Evolutionary conservation across 176 grass and related monocot genomes (phyloP).

Genomic region (Hsuehochloa calcarea): DNA sequence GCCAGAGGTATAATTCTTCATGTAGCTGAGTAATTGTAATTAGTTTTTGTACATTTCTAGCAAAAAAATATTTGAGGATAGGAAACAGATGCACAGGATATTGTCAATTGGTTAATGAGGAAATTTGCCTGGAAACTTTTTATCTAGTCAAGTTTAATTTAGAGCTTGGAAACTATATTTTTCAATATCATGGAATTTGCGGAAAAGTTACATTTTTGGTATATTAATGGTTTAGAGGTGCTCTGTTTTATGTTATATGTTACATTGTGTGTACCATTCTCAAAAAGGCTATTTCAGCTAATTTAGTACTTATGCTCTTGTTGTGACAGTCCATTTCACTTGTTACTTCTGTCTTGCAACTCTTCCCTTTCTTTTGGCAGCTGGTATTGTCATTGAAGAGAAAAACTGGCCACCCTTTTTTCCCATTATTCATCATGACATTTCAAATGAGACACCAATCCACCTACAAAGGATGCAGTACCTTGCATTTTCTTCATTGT

Average conservation of each 20-base stretch:
- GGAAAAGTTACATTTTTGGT: not conserved
- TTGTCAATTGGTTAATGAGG: not conserved
- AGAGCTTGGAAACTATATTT: not conserved
- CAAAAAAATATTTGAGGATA: not conserved
- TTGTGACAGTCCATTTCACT: not conserved
- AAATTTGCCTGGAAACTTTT: slow-evolving; percentile 8
- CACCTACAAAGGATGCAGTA: slow-evolving; percentile 86
- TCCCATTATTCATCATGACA: slow-evolving; percentile 97
- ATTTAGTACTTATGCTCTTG: slow-evolving; percentile 2
- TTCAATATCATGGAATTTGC: not conserved
- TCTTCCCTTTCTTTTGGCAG: slow-evolving; percentile 51
- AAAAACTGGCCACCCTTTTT: slow-evolving; percentile 98
- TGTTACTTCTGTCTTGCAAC: not conserved
- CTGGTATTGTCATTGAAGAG: slow-evolving; percentile 82
- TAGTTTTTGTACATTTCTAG: slow-evolving; percentile 7
- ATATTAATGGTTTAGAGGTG: slow-evolving; percentile 1
- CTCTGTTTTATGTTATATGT: slow-evolving; percentile 3
- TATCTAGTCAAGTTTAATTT: not conserved
- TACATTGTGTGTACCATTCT: not conserved
- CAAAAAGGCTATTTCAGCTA: slow-evolving; percentile 2
- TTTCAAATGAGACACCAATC: slow-evolving; percentile 90
- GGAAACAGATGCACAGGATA: slow-evolving; percentile 1
- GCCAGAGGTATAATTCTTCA: slow-evolving; percentile 55
- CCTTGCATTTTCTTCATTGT: slow-evolving; percentile 83
- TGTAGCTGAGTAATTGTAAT: not conserved